Percentiles rank a stretch among this genome's conserved stretches.
These are phyloP conservation scores for Liquidambar formosana DNA, from an alignment of 164 flowering plant genomes.

Conservation along the genomic window DNA sequence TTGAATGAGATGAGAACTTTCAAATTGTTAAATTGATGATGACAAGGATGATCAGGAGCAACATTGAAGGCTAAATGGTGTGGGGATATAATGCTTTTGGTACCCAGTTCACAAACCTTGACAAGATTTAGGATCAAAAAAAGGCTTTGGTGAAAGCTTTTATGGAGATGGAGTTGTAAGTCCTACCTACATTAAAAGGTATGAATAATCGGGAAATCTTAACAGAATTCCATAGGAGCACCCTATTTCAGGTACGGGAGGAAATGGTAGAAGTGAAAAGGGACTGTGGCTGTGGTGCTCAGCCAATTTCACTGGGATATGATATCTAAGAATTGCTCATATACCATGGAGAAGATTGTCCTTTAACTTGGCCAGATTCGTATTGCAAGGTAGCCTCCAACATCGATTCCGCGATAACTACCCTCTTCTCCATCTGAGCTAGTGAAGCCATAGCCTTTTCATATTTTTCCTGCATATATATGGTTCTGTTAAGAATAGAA, in stretches of 20 bases:
- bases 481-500: background rate
- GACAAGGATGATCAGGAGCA: background rate
- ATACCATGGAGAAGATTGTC: constrained; percentile 38
- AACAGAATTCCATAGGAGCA: too few species aligned
- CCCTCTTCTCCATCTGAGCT: constrained; percentile 49
- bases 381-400: constrained; percentile 51
- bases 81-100: background rate
- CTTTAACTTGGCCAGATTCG: constrained; percentile 47
- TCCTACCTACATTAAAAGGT: too few species aligned
- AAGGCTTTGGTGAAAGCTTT: too few species aligned
- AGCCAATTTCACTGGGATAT: background rate
- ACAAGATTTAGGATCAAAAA: too few species aligned
- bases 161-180: too few species aligned
- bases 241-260: too few species aligned
- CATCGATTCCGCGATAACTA: constrained; percentile 48
- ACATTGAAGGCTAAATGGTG: background rate
- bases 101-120: background rate
- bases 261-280: too few species aligned
- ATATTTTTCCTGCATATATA: constrained; percentile 43
- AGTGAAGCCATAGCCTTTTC: constrained; percentile 42
- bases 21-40: background rate
- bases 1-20: background rate
- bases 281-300: too few species aligned
- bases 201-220: too few species aligned
- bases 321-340: background rate